Base-by-base conservation (phyloP, 768 basidiomycete genomes). In the Naganishia randhawae region DNA sequence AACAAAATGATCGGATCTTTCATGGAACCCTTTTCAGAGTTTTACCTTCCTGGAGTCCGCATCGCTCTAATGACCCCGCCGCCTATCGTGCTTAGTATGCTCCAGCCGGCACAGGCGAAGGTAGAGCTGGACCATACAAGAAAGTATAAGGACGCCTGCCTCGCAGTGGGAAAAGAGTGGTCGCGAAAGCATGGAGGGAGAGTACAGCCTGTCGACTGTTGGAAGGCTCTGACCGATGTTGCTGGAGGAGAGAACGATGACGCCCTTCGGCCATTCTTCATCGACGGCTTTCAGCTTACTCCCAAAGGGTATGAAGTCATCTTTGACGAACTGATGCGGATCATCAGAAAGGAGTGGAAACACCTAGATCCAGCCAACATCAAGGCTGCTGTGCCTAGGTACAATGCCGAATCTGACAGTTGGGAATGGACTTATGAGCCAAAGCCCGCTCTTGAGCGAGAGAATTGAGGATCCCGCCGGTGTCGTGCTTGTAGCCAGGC, bases 61-160 rank as follows among this genome's bases (percentile, higher is more conserved):
- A 84, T 95, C 72, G 81, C 95, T 63, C 82, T 96, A 65, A 85
- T 94, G 67, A 90, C 89, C 16, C 90, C 93, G 16, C 90, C 92
- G 5, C 93, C 92, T 2, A 84, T 92, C 65, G 89, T 74, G 41
- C 67, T 68, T 7, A 37, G 61, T 10, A 62, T 54, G 45, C 57
- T 69, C 22, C 32, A 69, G 33, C 54, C 19, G 31, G 35, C 32
- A 25, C 11, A 50, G 16, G 45, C n/a, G n/a, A 37, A 41, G 32
- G 17, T 65, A 0, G 42, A 53, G 6, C 42, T 39, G 25, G 82
- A 81, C 25, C 89, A 91, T n/a, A 84, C 80, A 69, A 73, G 73
- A 5, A 91, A 85, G 2, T 73, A 73, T 63, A 82, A 83, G 67
- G 82, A 85, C 66, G 77, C 78, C 0, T 84, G 93, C 2, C 84